A percentile compares a stretch with the other conserved stretches of the same genome.
Evolutionary conservation across 176 grass and related monocot species (phyloP).

Genomic region (Triticum monococcum): DNA sequence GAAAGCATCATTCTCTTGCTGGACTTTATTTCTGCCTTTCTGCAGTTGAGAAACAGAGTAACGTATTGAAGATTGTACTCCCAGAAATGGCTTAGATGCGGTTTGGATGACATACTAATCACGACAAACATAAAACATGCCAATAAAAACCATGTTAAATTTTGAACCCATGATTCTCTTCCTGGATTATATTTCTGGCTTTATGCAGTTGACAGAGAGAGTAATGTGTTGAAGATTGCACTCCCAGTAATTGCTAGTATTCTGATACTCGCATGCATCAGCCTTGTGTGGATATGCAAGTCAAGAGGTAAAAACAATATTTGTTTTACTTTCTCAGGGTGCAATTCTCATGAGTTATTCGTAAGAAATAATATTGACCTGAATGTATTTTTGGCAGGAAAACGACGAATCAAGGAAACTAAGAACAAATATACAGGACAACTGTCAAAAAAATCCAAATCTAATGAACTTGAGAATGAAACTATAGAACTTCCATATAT

Average conservation of each 20-base stretch:
- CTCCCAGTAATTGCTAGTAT: conserved; percentile 20
- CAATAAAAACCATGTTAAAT: not conserved
- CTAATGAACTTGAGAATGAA: not conserved
- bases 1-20: not conserved
- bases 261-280: conserved; percentile 5
- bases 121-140: not conserved
- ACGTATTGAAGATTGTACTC: conserved; percentile 14
- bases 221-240: conserved; percentile 12
- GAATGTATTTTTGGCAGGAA: not conserved
- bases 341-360: not conserved
- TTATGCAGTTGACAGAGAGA: conserved; percentile 22
- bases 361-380: not conserved
- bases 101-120: not conserved
- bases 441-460: not conserved
- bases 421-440: not conserved
- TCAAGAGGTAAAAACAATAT: conserved; percentile 24
- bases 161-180: not conserved
- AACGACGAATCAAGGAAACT: conserved; percentile 17
- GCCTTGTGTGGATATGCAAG: conserved; percentile 21
- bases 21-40: conserved; percentile 9
- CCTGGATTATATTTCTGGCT: not conserved
- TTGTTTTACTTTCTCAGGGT: not conserved
- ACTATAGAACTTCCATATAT: conserved; percentile 25
- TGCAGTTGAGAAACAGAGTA: conserved; percentile 24
- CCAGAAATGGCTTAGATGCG: conserved; percentile 7